Evolutionary conservation across 2,329 filamentous ascomycete genomes (phyloP), one percentile per base, ranked within the genome.

Genomic region (Xylariaceae sp.): DNA sequence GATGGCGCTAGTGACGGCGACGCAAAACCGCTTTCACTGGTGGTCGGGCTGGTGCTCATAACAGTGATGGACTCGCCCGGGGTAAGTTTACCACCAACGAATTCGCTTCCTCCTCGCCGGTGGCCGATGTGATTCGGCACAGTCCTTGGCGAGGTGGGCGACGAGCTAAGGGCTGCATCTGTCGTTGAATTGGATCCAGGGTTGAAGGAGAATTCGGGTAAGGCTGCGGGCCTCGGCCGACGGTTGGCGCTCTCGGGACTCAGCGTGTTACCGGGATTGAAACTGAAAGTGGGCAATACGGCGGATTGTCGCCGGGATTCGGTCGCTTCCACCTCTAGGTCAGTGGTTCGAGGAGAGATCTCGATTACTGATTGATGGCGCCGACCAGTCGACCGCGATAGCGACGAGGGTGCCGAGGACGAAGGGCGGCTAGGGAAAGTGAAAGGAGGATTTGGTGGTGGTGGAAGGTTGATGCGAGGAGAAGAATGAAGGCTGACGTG

Each of bases 51-150:
- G 9, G 77, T 76, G 60, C 78, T 85, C 65, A 85, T 70, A 6
- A 78, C 65, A 8, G 74, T 73, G 34, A 79, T 77, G 0, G 73
- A 68, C 33, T 73, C 76, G 9, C 76, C 66, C 62, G 71, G 62
- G 51, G 78, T 68, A 50, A 74, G 64, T 51, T 83, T 83, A 6
- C 84, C 85, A 26, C 87, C 87, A 32, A 94, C 85, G 54, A 94
- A 88, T 59, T 95, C 88, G 59, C 88, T 95, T 18, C 81, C 84
- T 38, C 85, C 85, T 54, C 89, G 77, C 53, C 82, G 75, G 60
- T 95, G 89, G 19, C 83, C 81, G 57, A 88, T 85, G 15, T 81
- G 79, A 21, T 66, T 68, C 13, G 80, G 71, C 5, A 67, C 60
- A 2, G 66, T 58, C 26, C 65, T 63, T 2, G 68, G 65, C 3